Evolutionary conservation across 2,329 filamentous ascomycete genomes (phyloP).

Genomic region (Ophiostoma sp.): DNA sequence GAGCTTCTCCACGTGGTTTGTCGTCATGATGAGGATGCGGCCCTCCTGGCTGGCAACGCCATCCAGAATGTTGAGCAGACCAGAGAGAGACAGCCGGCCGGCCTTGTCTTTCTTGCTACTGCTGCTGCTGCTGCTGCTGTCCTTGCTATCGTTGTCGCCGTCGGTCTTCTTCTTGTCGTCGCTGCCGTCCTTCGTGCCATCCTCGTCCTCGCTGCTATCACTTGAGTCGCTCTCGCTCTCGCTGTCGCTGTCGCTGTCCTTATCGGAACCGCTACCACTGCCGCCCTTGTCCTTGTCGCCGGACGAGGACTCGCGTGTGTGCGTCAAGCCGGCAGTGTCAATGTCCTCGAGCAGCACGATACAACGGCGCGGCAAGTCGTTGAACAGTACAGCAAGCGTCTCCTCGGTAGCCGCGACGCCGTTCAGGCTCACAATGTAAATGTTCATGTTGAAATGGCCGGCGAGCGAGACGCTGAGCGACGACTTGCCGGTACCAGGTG

Average conservation of each 20-base stretch:
- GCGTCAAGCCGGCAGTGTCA: slow-evolving; percentile 69
- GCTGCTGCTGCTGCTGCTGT: neutral
- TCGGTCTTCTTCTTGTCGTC: slow-evolving; percentile 30
- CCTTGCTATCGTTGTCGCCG: neutral
- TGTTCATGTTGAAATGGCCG: slow-evolving; percentile 67
- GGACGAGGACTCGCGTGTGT: slow-evolving; percentile 49
- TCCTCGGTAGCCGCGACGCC: slow-evolving; percentile 65
- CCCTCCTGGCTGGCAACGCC: slow-evolving; percentile 67
- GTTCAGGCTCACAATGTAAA: slow-evolving; percentile 71
- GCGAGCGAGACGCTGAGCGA: slow-evolving; percentile 70
- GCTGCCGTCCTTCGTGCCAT: slow-evolving; percentile 20
- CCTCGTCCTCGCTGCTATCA: slow-evolving; percentile 21
- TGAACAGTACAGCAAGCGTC: slow-evolving; percentile 62
- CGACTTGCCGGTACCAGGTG: slow-evolving; percentile 78
- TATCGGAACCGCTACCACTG: slow-evolving; percentile 26
- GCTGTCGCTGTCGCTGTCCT: slow-evolving; percentile 24
- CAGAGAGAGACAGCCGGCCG: slow-evolving; percentile 66
- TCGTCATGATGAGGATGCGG: slow-evolving; percentile 65
- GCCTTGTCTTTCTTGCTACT: slow-evolving; percentile 31
- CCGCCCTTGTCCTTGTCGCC: slow-evolving; percentile 30
- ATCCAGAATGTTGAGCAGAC: slow-evolving; percentile 78
- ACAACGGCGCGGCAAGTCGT: slow-evolving; percentile 66
- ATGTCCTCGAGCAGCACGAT: slow-evolving; percentile 76
- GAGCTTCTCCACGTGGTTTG: slow-evolving; percentile 62
- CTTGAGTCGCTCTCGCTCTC: slow-evolving; percentile 25